Base-by-base conservation (phyloP, 805 yeast genomes). In the Clavispora santaluciae region DNA sequence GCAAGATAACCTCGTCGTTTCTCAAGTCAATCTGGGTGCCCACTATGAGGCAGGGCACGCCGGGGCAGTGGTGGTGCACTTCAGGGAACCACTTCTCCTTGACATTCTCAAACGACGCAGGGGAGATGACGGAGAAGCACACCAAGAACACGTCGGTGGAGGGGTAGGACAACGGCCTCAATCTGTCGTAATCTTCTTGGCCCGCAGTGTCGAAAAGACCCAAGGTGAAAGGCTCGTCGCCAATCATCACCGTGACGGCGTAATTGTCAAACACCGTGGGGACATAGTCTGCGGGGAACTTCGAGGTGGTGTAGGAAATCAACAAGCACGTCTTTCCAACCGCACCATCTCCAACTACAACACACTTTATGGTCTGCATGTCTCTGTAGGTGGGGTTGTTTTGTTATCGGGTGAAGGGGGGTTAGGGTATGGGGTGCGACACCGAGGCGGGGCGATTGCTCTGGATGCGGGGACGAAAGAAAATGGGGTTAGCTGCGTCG, bases 281-380 rank as follows among this genome's bases (percentile, higher is more conserved):
- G 42, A 91, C 97, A 62, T 91, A 91, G 68, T 93, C 98, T 41
- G 95, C 93, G 22, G 99, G 99, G 68, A 91, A 91, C 64, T 91
- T 93, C 70, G 88, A 86, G 45, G 96, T 91, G 39, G 98, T 91
- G 68, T 91, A 91, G 49, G 97, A 90, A 59, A 91, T 91, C 54
- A 93, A 76, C 49, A 93, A 79, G 71, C 98, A 91, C 15, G 98
- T 91, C 45, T 89, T 91, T 56, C 99, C 99, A 49, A 93, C 98
- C 54, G 98, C 98, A 86, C 99, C 99, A 70, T 93, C 99, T 51
- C 99, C 99, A 42, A 93, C 98, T 51, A 91, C 97, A 51, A 93
- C 98, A 76, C 98, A 93, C 70, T 91, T 91, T 64, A 86, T 75
- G 44, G 82, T 73, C 60, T 73, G 77, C 79, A 75, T 75, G 34